A percentile compares a stretch with the other conserved stretches of the same genome.
These are phyloP conservation scores for Crithidia sp. DNA, from an alignment of 208 protist species.

Conservation along the genomic window DNA sequence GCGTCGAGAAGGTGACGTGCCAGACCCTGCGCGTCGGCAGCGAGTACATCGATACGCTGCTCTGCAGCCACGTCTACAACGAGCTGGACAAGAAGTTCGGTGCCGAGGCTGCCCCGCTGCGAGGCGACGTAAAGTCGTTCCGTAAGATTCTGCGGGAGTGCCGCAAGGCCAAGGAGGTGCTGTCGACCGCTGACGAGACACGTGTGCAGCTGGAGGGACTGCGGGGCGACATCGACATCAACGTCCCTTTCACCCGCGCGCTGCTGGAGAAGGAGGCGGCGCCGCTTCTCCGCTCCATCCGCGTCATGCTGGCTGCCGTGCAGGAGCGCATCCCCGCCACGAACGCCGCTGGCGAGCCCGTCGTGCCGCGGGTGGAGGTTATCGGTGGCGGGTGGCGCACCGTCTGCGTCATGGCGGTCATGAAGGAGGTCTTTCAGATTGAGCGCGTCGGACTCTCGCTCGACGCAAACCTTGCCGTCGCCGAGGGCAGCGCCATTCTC, in stretches of 20 bases:
- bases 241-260: conserved; percentile 40
- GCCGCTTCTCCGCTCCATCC: conserved; percentile 39
- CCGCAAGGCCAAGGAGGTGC: conserved; percentile 75
- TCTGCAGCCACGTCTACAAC: conserved; percentile 54
- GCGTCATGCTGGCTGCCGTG: conserved; percentile 41
- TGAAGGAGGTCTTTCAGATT: conserved; percentile 51
- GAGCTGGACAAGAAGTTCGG: conserved; percentile 50
- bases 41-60: conserved; percentile 54
- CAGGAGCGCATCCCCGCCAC: conserved; percentile 24
- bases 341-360: conserved; percentile 6
- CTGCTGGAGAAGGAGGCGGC: conserved; percentile 37
- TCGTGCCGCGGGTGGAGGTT: conserved; percentile 58
- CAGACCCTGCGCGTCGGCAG: conserved; percentile 55
- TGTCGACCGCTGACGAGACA: conserved; percentile 65
- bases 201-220: conserved; percentile 63
- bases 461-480: conserved; percentile 67
- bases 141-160: conserved; percentile 66
- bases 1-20: conserved; percentile 42
- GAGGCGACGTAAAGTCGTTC: conserved; percentile 54
- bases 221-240: conserved; percentile 51
- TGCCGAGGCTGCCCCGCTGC: conserved; percentile 22
- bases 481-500: conserved; percentile 70
- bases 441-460: conserved; percentile 56
- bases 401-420: conserved; percentile 44
- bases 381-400: conserved; percentile 80